Base-by-base conservation (phyloP, 2,329 filamentous ascomycete genomes). In the Fonsecaea erecta region DNA sequence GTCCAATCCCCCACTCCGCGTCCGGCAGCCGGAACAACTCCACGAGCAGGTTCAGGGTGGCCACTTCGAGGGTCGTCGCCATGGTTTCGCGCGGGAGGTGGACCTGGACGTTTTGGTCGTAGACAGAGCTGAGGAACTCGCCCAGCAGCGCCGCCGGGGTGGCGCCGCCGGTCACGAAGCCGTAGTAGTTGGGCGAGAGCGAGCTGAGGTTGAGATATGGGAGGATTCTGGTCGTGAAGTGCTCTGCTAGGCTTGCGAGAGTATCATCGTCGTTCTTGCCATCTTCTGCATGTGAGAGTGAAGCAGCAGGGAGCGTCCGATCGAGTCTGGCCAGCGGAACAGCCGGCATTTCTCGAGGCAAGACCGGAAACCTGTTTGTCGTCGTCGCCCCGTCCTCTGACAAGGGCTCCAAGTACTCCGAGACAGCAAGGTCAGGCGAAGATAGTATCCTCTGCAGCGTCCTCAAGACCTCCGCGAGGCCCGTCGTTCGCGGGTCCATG, bases 91-190 rank as follows among this genome's bases (percentile, higher is more conserved):
- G 80, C 0, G 92, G 89, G 1, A 97, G 81, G 75, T 97, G 93
- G 0, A 96, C 91, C 64, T 89, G 85, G 3, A 93, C 88, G 76
- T 93, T 97, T 75, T 96, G 92, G 75, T 97, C 93, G 66, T 89
- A 85, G 8, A 86, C 84, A 4, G 88, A 88, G 66, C 94, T 92
- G n/a, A 97, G 78, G 69, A 92, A 90, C 75, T 97, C 94, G 1
- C 92, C 93, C 60, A 91, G 85, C 71, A 90, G 84, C 34, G 93
- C 93, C 26, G 92, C 87, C 5, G 92, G 91, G 0, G 93, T 90
- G 7, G 84, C 82, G 14, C 92, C 90, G 52, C 94, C 94, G 0
- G 89, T 96, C 5, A 97, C 90, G 75, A 97, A 97, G 65, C 92
- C 93, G 76, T 92, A 96, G 81, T 96, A 96, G 61, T 87, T 86